Conservation (phyloP, 2,329 filamentous ascomycete species). For the Parafenestella ontariensis region DNA sequence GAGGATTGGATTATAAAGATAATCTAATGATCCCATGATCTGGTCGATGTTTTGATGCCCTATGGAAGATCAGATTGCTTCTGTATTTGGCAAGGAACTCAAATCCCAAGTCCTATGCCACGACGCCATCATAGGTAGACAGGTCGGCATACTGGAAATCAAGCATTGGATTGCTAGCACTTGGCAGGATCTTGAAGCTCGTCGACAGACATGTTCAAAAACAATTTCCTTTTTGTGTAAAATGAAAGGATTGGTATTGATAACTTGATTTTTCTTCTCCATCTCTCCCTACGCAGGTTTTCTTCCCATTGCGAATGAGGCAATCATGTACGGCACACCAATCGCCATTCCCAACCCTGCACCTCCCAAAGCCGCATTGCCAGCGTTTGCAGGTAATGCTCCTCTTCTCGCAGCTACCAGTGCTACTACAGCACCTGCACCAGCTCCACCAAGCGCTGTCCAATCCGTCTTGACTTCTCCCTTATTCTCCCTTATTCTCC, state of each 20-base stretch:
- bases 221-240: too few species aligned
- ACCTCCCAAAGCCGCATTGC: slow-evolving; percentile 54
- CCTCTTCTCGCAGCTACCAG: slow-evolving; percentile 40
- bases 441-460: slow-evolving; percentile 59
- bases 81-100: too few species aligned
- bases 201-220: too few species aligned
- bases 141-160: too few species aligned
- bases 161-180: background rate
- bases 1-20: background rate
- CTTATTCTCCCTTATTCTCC: slow-evolving; percentile 65
- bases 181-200: background rate
- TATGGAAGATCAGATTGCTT: too few species aligned
- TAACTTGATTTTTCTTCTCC: background rate
- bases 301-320: slow-evolving; percentile 24
- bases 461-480: slow-evolving; percentile 64
- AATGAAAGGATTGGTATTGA: too few species aligned
- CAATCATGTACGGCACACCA: slow-evolving; percentile 56
- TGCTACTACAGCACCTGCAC: slow-evolving; percentile 43
- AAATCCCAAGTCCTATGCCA: too few species aligned
- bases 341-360: slow-evolving; percentile 58
- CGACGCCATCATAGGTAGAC: too few species aligned
- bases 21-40: background rate
- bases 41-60: too few species aligned
- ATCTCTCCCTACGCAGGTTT: slow-evolving; percentile 6
- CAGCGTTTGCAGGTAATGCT: slow-evolving; percentile 30